Conservation (phyloP, 805 yeast species). For the Candida boleticola region DNA sequence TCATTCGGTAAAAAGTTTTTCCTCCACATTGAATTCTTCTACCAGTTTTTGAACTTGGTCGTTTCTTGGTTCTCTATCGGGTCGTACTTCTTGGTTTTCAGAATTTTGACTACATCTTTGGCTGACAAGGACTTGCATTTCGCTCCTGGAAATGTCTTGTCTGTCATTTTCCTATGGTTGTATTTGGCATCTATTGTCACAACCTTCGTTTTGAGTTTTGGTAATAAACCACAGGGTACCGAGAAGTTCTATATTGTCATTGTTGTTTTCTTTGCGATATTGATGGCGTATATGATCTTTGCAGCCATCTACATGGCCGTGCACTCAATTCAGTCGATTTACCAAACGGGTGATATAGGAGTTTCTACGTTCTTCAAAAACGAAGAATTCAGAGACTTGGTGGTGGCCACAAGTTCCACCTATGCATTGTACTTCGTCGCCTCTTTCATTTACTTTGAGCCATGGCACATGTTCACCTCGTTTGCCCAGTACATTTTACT, state of each 20-base stretch:
- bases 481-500: conserved; percentile 50
- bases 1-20: conserved; percentile 47
- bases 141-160: conserved; percentile 47
- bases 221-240: conserved; percentile 64
- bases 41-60: conserved; percentile 52
- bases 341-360: conserved; percentile 36
- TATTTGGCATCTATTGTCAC: conserved; percentile 56
- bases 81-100: conserved; percentile 60
- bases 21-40: conserved; percentile 54
- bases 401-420: conserved; percentile 59
- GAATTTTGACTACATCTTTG: conserved; percentile 56
- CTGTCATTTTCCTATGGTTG: conserved; percentile 53
- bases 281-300: conserved; percentile 57
- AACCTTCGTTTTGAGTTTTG: conserved; percentile 61
- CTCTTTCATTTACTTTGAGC: conserved; percentile 58
- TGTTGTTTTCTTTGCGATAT: conserved; percentile 55
- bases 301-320: conserved; percentile 60
- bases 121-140: conserved; percentile 34
- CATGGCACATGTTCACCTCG: conserved; percentile 64
- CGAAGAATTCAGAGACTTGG: conserved; percentile 45
- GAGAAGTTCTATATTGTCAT: conserved; percentile 51
- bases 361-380: conserved; percentile 46
- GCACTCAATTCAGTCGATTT: conserved; percentile 43
- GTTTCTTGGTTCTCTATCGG: conserved; percentile 66
- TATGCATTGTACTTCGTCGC: conserved; percentile 61